Percentiles rank a stretch among this genome's conserved stretches.
Evolutionary conservation across 2,329 filamentous ascomycete species (phyloP).

Genomic region (Epichloe uncinata): DNA sequence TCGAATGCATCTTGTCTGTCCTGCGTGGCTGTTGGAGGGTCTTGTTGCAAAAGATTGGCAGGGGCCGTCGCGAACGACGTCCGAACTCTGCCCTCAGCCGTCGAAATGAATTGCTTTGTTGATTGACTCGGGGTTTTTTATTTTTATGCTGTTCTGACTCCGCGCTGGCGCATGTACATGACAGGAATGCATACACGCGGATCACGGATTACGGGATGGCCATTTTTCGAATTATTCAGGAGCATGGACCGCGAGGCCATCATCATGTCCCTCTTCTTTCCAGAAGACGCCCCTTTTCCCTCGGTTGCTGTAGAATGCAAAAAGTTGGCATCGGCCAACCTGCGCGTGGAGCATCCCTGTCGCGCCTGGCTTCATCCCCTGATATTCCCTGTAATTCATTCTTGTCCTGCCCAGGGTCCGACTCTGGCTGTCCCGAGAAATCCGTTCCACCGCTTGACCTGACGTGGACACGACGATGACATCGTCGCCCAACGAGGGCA

Average conservation of each 20-base stretch:
- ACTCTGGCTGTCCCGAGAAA: too few relatives aligned
- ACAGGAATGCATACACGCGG: too few relatives aligned
- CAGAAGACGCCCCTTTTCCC: background rate
- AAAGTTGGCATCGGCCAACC: too few relatives aligned
- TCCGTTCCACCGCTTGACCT: background rate
- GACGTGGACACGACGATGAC: background rate
- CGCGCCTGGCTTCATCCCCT: background rate
- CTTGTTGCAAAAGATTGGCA: background rate
- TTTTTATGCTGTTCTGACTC: background rate
- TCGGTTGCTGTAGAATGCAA: background rate
- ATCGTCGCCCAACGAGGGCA: background rate
- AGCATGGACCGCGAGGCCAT: too few relatives aligned
- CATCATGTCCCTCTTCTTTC: too few relatives aligned
- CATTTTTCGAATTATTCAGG: too few relatives aligned
- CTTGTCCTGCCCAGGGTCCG: background rate
- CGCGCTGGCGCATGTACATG: background rate
- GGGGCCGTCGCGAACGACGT: background rate
- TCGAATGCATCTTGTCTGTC: too few relatives aligned
- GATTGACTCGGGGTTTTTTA: background rate
- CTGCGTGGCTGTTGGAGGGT: too few relatives aligned
- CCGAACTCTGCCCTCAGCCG: background rate
- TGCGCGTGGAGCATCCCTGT: background rate
- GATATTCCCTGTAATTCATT: background rate
- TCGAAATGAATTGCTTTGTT: background rate
- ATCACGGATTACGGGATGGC: too few relatives aligned